Evolutionary conservation across 2,329 filamentous ascomycete genomes (phyloP), one percentile per base, ranked within the genome.

Genomic region (Claviceps purpurea): DNA sequence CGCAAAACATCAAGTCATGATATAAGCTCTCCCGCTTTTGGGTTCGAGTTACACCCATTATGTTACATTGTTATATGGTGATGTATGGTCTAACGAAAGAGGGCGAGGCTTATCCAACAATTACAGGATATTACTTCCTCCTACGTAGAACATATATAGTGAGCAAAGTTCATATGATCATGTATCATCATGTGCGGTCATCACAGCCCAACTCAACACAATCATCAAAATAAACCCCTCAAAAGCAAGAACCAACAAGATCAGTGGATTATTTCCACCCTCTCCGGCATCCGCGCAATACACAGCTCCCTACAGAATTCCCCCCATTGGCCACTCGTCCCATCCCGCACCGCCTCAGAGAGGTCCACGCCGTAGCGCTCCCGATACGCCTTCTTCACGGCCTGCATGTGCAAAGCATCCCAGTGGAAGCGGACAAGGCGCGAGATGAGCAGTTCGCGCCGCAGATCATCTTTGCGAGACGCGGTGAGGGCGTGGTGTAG

Each of bases 351-450:
- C 44, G 87, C 87, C 46, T 88, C 82, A 62, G 89, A 81, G 56
- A 97, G 75, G 46, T 85, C 79, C 49, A 77, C 72, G 5, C 78
- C 76, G 67, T 96, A 96, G 55, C 89, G 82, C 56, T 84, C 81
- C 52, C 79, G 76, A 68, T 89, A 98, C 56, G 89, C 87, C 37
- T 71, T 70, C 74, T 94, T 94, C 51, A 97, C 81, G 20, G 78
- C 77, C 54, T 82, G 79, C 70, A 97, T 76, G 68, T 97, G 91
- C 56, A 78, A 70, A 4, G 85, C 79, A 62, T 97, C 90, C 93
- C 93, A 97, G 69, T 97, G 93, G 66, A 91, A 81, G 37, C 93
- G 78, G 44, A 96, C 87, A 1, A 97, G 76, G 1, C 93, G 78
- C 3, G 85, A 90, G 57, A 95, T 94, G 49, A 98, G 79, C 48